Evolutionary conservation across 257 asterid species (phyloP).

Genomic region (Primulina tabacum): DNA sequence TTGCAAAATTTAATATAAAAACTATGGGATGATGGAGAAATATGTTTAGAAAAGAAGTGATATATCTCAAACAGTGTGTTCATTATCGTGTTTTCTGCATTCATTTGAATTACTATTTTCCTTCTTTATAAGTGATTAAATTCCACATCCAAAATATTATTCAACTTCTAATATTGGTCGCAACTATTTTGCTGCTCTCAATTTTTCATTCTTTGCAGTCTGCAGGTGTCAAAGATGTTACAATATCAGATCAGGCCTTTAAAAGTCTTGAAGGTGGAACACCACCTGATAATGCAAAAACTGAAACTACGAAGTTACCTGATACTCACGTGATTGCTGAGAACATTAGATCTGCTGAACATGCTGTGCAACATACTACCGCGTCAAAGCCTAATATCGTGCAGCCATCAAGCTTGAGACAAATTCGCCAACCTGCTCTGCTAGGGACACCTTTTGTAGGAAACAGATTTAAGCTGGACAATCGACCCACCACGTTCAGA

Average conservation of each 20-base stretch:
- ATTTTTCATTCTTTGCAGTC: not conserved
- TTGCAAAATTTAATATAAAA: too few relatives aligned
- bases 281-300: conserved; percentile 24
- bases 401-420: conserved; percentile 43
- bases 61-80: not conserved
- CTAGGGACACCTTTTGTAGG: conserved; percentile 39
- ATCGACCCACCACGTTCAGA: conserved; percentile 86
- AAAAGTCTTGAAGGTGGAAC: not conserved
- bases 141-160: not conserved
- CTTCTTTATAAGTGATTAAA: too few relatives aligned
- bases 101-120: not conserved
- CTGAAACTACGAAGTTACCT: conserved; percentile 46
- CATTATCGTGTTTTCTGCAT: not conserved
- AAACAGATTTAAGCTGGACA: conserved; percentile 88
- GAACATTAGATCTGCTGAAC: conserved; percentile 37
- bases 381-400: conserved; percentile 27
- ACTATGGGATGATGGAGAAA: not conserved
- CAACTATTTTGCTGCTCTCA: not conserved
- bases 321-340: conserved; percentile 31
- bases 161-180: not conserved
- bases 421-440: conserved; percentile 57
- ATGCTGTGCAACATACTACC: conserved; percentile 30
- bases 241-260: not conserved
- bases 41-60: not conserved
- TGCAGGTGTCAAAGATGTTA: not conserved